Evolutionary conservation across 495 filamentous ascomycete species (phyloP).

Genomic region (Aspergillus homomorphus): DNA sequence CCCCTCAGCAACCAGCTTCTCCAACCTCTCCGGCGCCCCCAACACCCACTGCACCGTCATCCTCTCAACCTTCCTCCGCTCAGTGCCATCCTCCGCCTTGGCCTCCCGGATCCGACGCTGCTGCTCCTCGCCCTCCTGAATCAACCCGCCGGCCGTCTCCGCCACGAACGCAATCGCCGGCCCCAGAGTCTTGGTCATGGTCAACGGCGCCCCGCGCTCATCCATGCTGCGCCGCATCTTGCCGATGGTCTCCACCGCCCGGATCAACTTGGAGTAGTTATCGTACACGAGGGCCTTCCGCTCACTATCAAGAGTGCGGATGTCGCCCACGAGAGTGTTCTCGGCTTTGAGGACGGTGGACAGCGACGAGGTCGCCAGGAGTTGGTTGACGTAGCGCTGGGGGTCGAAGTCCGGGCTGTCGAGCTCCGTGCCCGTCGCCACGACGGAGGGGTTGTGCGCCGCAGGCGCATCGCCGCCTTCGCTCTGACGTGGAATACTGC

Average conservation of each 20-base stretch:
- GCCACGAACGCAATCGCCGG: slow-evolving; percentile 80
- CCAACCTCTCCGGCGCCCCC: slow-evolving; percentile 51
- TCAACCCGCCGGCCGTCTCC: slow-evolving; percentile 66
- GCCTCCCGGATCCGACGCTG: slow-evolving; percentile 35
- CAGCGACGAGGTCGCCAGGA: slow-evolving; percentile 55
- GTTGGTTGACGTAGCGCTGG: slow-evolving; percentile 44
- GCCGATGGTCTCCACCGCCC: slow-evolving; percentile 90
- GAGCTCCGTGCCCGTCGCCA: slow-evolving; percentile 43
- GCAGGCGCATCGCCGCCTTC: slow-evolving; percentile 29
- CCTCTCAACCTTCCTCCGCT: slow-evolving; percentile 51
- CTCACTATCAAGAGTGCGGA: slow-evolving; percentile 87
- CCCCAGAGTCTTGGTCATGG: slow-evolving; percentile 61
- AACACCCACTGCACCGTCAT: slow-evolving; percentile 73
- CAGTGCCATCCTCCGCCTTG: slow-evolving; percentile 29
- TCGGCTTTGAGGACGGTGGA: slow-evolving; percentile 60
- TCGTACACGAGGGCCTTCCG: slow-evolving; percentile 96
- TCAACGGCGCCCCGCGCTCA: slow-evolving; percentile 44
- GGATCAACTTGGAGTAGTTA: slow-evolving; percentile 94
- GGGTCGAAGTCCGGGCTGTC: slow-evolving; percentile 47
- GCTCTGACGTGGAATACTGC: slow-evolving; percentile 40
- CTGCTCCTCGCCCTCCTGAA: slow-evolving; percentile 49
- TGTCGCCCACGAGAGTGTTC: slow-evolving; percentile 61
- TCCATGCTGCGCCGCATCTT: slow-evolving; percentile 56
- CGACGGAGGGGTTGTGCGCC: slow-evolving; percentile 28
- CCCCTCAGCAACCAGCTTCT: slow-evolving; percentile 47